Base-by-base conservation (phyloP, 2,329 filamentous ascomycete genomes). In the Teratosphaeria epicoccoides region DNA sequence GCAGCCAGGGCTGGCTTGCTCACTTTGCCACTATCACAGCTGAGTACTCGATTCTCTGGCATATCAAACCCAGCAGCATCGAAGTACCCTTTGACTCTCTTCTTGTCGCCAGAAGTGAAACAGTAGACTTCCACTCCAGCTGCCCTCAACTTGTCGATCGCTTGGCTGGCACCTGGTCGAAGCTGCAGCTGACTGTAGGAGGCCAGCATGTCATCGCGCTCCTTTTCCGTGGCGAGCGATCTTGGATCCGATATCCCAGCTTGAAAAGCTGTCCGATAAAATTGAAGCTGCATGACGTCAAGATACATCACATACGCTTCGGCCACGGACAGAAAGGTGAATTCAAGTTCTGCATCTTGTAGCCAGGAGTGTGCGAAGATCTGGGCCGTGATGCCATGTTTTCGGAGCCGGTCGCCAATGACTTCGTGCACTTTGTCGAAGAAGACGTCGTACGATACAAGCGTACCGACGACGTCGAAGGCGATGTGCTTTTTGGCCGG, bases 101-200 rank as follows among this genome's bases (percentile, higher is more conserved):
- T 62, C 2, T 68, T 60, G 58, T 81, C 77, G 1, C 74, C 78
- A 0, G 75, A 74, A 0, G 77, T 80, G 24, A 81, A 67, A 26
- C 70, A 73, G 76, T 77, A 81, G 4, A 79, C 71, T 0, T 72
- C 75, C 54, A 78, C 80, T 0, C 76, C 74, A 0, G 63, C 67
- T 0, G 65, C 66, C 3, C 73, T 63, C 43, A 81, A 61, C 22
- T 66, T 69, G 43, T 66, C 57, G 37, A 76, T 69, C 45, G 70
- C 71, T 51, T 75, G 71, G 23, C 63, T 66, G 1, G 67, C 63
- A 0, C 73, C 75, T 2, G 68, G 62, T 1, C 75, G 57, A 20
- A 71, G 57, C 47, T 55, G 51, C 17, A 64, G 50, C 5, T 56
- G 37, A 2, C 57, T 68, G 55, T 73, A 77, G 1, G 66, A 66